Evolutionary conservation across 768 basidiomycete species (phyloP), one percentile per base, ranked within the genome.

Genomic region (Rhodotorula kratochvilovae): DNA sequence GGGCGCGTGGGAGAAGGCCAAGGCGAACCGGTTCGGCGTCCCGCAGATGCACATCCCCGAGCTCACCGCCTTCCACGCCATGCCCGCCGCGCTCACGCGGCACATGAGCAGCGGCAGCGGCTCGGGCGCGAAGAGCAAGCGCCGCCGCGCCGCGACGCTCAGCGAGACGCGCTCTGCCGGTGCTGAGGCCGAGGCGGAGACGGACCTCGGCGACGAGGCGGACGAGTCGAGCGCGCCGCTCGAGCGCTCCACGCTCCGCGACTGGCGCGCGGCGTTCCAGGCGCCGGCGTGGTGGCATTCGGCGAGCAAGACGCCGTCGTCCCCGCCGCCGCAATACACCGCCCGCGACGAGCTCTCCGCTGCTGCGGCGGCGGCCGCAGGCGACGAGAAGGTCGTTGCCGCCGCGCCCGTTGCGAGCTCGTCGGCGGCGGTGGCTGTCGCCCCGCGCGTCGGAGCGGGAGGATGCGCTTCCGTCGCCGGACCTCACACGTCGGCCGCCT

Each of bases 401-500:
- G 19, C 29, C 43, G 36, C 39, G 25, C 8, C 2, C 50, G 10
- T n/a, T 35, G 57, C 33, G 42, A 23, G 54, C 51, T 29, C 51
- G n/a, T 53, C 51, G n/a, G 12, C 48, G 48, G 23, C 23, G 13
- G 51, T n/a, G 3, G n/a, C 29, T 8, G 11, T 27, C 8, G 27
- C 51, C 1, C n/a, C 51, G 12, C 51, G 51, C 13, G n/a, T 5
- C 36, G 46, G 31, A 10, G 5, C 10, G 21, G 12, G 21, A 45
- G 56, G 15, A 2, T 27, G 21, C 56, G 56, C 19, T 4, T 43
- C 1, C 56, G 56, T 15, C 70, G 72, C 39, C 45, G 65, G 1
- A 23, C 29, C 17, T 66, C n/a, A n/a, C n/a, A n/a, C n/a, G n/a
- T n/a, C 65, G 76, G 76, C 63, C 64, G 78, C 66, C 78, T 79